Evolutionary conservation across 169 alveolate genomes (phyloP).

Genomic region (Eimeria praecox): DNA sequence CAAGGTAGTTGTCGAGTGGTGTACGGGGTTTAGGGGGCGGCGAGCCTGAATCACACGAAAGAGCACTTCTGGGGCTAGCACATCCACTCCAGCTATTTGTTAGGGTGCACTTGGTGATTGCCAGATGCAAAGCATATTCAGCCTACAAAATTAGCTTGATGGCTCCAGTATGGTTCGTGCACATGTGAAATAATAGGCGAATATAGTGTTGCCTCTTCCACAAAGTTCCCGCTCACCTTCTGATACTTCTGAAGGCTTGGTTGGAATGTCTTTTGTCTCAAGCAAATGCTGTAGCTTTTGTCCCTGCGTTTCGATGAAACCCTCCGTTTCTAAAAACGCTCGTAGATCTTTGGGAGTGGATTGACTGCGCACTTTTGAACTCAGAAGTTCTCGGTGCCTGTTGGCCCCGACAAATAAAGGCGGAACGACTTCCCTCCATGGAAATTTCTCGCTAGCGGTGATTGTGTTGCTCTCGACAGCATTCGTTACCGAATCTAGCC

Average conservation of each 20-base stretch:
- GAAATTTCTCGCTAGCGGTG: constrained; percentile 4
- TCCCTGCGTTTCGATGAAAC: constrained; percentile 46
- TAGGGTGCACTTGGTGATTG: background rate
- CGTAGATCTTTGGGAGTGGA: constrained; percentile 14
- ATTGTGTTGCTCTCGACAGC: constrained; percentile 59
- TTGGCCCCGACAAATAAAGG: constrained; percentile 44
- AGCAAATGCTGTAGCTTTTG: constrained; percentile 42
- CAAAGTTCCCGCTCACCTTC: background rate
- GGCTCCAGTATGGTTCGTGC: background rate
- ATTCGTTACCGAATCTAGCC: constrained; percentile 55
- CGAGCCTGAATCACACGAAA: constrained; percentile 19
- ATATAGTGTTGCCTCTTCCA: background rate
- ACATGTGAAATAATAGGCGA: background rate
- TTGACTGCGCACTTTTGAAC: background rate
- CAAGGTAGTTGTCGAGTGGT: constrained; percentile 47
- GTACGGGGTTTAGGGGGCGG: constrained; percentile 17
- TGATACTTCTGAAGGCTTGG: background rate
- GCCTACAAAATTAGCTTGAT: background rate
- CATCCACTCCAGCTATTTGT: background rate
- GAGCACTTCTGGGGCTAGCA: background rate
- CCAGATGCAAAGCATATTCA: background rate
- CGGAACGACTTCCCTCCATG: constrained; percentile 58
- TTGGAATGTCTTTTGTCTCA: constrained; percentile 4
- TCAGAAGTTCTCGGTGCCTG: constrained; percentile 31
- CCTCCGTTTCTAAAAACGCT: constrained; percentile 11